These are phyloP conservation scores for Pseudocercospora vitis DNA, from an alignment of 2,329 filamentous ascomycete genomes.

Conservation along the genomic window DNA sequence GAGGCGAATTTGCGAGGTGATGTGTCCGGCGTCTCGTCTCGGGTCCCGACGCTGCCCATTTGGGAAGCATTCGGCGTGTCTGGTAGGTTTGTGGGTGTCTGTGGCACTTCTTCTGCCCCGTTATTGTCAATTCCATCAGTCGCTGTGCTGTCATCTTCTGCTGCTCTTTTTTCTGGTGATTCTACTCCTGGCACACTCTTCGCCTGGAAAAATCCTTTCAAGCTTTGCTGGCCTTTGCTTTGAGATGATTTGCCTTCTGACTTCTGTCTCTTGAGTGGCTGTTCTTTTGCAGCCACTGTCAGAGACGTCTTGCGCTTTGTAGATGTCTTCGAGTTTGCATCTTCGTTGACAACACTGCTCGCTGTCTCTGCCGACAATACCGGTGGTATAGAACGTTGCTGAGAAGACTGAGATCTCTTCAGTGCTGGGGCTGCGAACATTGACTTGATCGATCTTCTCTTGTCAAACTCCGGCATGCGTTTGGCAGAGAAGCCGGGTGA, in stretches of 20 bases:
- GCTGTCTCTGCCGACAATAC: not conserved
- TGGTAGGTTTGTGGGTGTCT: constrained; percentile 4
- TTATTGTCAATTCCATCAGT: not conserved
- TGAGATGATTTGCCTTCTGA: constrained; percentile 37
- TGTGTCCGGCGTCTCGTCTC: constrained; percentile 13
- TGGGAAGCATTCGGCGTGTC: not conserved
- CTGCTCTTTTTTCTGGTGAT: not conserved
- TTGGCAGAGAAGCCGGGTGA: constrained; percentile 74
- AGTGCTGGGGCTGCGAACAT: constrained; percentile 68
- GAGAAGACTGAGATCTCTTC: constrained; percentile 46
- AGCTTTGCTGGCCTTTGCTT: constrained; percentile 58
- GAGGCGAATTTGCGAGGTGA: constrained; percentile 26
- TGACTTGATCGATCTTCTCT: constrained; percentile 80
- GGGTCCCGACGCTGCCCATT: not conserved
- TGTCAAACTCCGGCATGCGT: constrained; percentile 83
- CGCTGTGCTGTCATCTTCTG: not conserved
- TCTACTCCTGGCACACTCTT: constrained; percentile 40
- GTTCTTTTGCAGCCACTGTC: constrained; percentile 27
- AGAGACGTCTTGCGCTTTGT: constrained; percentile 40
- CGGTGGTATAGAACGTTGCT: constrained; percentile 8
- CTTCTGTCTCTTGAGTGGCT: constrained; percentile 55
- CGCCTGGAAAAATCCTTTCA: constrained; percentile 78
- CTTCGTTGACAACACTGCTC: not conserved
- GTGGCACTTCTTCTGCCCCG: not conserved
- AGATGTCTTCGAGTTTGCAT: constrained; percentile 9